Evolutionary conservation across 352 stramenopile species (phyloP).

Genomic region (Sclerospora graminicola): DNA sequence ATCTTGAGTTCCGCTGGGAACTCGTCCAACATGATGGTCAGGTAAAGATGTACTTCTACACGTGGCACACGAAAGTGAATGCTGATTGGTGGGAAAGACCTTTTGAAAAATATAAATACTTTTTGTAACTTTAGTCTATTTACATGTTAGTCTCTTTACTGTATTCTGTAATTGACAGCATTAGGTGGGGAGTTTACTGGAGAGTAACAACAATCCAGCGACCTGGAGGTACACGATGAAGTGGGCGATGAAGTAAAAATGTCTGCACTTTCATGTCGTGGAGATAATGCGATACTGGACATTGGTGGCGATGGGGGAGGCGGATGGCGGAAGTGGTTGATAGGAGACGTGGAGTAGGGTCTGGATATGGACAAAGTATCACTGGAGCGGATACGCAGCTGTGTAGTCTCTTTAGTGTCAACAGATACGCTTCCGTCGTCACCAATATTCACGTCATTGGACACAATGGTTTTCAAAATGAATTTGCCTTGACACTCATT

Average conservation of each 20-base stretch:
- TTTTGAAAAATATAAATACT: too few relatives aligned
- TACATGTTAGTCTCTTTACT: too few relatives aligned
- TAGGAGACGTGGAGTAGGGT: slow-evolving; percentile 48
- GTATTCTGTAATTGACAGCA: too few relatives aligned
- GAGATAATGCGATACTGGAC: slow-evolving; percentile 26
- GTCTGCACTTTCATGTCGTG: slow-evolving; percentile 10
- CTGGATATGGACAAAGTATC: slow-evolving; percentile 33
- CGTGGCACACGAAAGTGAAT: slow-evolving; percentile 13
- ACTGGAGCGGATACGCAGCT: slow-evolving; percentile 39
- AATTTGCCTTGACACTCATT: slow-evolving; percentile 50
- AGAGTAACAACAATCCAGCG: slow-evolving; percentile 5
- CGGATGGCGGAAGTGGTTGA: slow-evolving; percentile 54
- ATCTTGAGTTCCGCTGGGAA: slow-evolving; percentile 24
- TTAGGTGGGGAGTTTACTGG: too few relatives aligned
- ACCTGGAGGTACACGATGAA: slow-evolving; percentile 14
- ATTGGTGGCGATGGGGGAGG: slow-evolving; percentile 28
- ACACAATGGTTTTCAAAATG: slow-evolving; percentile 55
- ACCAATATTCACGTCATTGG: slow-evolving; percentile 41
- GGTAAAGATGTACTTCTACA: slow-evolving; percentile 5
- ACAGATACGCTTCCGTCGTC: slow-evolving; percentile 32
- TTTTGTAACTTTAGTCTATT: too few relatives aligned
- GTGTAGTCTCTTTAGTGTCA: slow-evolving; percentile 33
- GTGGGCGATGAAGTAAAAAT: slow-evolving; percentile 9
- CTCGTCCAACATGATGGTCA: slow-evolving; percentile 5
- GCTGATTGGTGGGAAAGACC: neutral